Evolutionary conservation across 768 basidiomycete genomes (phyloP).

Genomic region (Leccinum boreale): DNA sequence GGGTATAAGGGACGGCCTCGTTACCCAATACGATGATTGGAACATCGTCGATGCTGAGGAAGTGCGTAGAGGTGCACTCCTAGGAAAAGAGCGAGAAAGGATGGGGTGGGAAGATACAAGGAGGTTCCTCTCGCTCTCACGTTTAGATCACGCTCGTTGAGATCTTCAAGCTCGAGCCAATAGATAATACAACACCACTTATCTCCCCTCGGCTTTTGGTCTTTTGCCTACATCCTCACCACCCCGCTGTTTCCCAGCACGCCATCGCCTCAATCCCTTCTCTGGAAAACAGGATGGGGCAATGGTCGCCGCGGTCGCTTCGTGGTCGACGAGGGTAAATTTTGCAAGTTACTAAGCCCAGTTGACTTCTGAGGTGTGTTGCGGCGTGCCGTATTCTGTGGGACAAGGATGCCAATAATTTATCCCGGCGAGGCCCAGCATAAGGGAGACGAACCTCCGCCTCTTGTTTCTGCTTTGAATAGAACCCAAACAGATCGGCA

Average conservation of each 20-base stretch:
- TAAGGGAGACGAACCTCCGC: slow-evolving; percentile 22
- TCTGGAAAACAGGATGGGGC: slow-evolving; percentile 29
- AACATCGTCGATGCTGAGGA: slow-evolving; percentile 72
- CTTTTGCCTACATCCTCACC: neutral
- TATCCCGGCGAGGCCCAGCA: neutral
- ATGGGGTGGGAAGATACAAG: slow-evolving; percentile 66
- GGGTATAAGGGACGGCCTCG: slow-evolving; percentile 37
- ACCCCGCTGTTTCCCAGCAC: neutral
- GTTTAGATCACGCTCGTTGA: slow-evolving; percentile 6
- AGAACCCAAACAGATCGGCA: slow-evolving; percentile 69
- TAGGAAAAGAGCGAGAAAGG: slow-evolving; percentile 73
- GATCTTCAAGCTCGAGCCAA: neutral
- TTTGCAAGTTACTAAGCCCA: slow-evolving; percentile 26
- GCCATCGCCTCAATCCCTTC: slow-evolving; percentile 12
- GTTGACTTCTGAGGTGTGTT: slow-evolving; percentile 16
- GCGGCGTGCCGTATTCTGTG: slow-evolving; percentile 25
- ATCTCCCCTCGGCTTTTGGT: neutral
- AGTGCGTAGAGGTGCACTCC: slow-evolving; percentile 47
- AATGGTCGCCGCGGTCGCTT: slow-evolving; percentile 28
- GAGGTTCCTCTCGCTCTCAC: slow-evolving; percentile 24
- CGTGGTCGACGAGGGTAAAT: slow-evolving; percentile 22
- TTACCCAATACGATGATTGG: slow-evolving; percentile 76
- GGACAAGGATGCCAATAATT: neutral
- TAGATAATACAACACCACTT: slow-evolving; percentile 11
- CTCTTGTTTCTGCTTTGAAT: slow-evolving; percentile 60